These are phyloP conservation scores for Fusarium gaditjirri DNA, from an alignment of 2,329 filamentous ascomycete genomes.

Conservation along the genomic window DNA sequence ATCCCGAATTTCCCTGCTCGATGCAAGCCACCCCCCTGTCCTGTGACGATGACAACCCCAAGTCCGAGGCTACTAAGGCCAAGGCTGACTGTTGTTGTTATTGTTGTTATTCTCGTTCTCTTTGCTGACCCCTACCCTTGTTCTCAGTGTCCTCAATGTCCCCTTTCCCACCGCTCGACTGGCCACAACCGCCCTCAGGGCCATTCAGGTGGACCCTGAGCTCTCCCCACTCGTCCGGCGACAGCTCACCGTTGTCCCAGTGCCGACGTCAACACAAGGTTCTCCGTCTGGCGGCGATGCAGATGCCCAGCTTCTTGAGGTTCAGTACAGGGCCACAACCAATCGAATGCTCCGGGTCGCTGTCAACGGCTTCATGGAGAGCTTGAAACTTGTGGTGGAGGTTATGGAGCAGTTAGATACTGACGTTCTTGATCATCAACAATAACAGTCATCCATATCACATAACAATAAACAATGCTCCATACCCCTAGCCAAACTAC, in stretches of 20 bases:
- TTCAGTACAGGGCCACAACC: conserved; percentile 86
- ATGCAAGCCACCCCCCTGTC: conserved; percentile 59
- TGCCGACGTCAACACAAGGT: conserved; percentile 39
- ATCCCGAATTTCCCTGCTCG: conserved; percentile 69
- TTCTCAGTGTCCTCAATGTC: conserved; percentile 73
- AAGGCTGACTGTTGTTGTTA: conserved; percentile 25
- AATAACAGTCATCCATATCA: conserved; percentile 11
- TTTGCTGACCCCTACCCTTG: conserved; percentile 31
- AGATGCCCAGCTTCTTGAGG: conserved; percentile 66
- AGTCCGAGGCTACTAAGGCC: conserved; percentile 12
- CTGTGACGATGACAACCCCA: conserved; percentile 24
- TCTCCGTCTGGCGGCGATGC: conserved; percentile 24
- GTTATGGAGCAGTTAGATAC: conserved; percentile 92
- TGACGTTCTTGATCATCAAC: conserved; percentile 71
- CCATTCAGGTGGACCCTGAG: conserved; percentile 87
- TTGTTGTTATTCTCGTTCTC: conserved; percentile 24
- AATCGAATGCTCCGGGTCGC: conserved; percentile 97
- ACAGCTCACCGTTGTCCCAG: conserved; percentile 67
- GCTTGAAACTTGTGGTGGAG: conserved; percentile 81
- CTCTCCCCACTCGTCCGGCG: conserved; percentile 85
- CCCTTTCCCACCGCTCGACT: conserved; percentile 86
- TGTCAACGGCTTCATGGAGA: conserved; percentile 97
- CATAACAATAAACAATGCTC: conserved; percentile 10
- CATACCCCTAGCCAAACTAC: not conserved
- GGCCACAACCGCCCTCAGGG: conserved; percentile 77